phyloP scores from a whole-genome alignment of 176 grass and related monocot species.

The Eleusine coracana region DNA sequence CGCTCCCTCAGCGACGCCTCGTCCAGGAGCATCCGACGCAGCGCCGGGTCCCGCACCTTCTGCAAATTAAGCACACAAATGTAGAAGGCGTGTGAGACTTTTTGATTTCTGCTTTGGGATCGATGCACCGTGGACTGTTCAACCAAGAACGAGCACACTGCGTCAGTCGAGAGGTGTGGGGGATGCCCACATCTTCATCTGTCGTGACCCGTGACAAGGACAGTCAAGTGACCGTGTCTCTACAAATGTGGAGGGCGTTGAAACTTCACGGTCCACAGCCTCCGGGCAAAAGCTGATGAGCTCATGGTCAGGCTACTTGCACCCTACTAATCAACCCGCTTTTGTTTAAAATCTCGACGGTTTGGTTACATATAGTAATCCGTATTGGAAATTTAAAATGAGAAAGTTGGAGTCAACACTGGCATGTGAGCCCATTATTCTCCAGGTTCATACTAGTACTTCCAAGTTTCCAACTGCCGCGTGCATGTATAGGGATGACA shows the following conservation, averaged over 20 bases:
- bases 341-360: not conserved
- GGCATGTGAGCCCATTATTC: slow-evolving; percentile 30
- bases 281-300: not conserved
- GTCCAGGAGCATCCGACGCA: slow-evolving; percentile 52
- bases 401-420: not conserved
- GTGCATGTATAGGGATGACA: no score
- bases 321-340: not conserved
- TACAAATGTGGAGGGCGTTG: not conserved
- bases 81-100: not conserved
- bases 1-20: slow-evolving; percentile 65
- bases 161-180: no score
- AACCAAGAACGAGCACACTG: not conserved
- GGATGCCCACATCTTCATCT: not conserved
- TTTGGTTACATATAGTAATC: not conserved
- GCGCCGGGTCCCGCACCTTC: slow-evolving; percentile 62
- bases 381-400: not conserved
- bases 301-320: slow-evolving; percentile 2
- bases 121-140: no score
- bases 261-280: slow-evolving; percentile 2
- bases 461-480: slow-evolving; percentile 5
- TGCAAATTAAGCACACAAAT: slow-evolving; percentile 12
- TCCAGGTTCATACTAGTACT: not conserved
- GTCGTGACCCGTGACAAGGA: not conserved
- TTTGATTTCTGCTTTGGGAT: not conserved
- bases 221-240: slow-evolving; percentile 2